Base-by-base conservation (phyloP, 805 yeast genomes). In the Candida schatavii region DNA sequence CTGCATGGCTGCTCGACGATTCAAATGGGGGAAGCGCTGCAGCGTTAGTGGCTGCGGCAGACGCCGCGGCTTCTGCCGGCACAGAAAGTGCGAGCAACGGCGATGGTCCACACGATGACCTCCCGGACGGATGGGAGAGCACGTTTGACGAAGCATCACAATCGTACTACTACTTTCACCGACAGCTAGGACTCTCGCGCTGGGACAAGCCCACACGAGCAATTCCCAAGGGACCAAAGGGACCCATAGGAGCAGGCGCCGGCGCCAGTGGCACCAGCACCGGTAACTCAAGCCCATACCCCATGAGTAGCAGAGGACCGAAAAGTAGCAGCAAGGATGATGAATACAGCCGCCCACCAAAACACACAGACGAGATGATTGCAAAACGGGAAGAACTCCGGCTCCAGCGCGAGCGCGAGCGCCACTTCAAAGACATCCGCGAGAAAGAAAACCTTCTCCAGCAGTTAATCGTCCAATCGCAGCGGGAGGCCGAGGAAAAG, bases 71-170 rank as follows among this genome's bases (percentile, higher is more conserved):
- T 13, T 20, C 11, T 6, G 18, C 15, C 19, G 18, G 20, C 5
- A 11, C 13, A 4, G 11, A 21, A n/a, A 10, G 35, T 15, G 20
- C 39, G 35, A 32, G 37, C 30, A 44, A 40, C 9, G 17, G 17
- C 15, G 22, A 21, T 23, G 20, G 31, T 17, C 35, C 43, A 13
- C 41, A 34, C 20, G 49, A 49, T 33, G 55, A 62, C 1, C 67
- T 81, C 21, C 87, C 88, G 1, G 66, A 67, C 1, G 86, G 86
- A 2, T 85, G 93, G 93, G 79, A 75, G 39, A 68, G 74, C 49
- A 80, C 84, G 0, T 58, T 59, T 19, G 81, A 77, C 45, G 63
- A 68, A 3, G 64, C 60, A 23, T 53, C 77, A 4, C 73, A 75
- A 11, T 60, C 60, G 11, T 58, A 52, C 13, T 83, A 81, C 55